Base-by-base conservation (phyloP, 768 basidiomycete species). In the Leucocoprinus birnbaumii region DNA sequence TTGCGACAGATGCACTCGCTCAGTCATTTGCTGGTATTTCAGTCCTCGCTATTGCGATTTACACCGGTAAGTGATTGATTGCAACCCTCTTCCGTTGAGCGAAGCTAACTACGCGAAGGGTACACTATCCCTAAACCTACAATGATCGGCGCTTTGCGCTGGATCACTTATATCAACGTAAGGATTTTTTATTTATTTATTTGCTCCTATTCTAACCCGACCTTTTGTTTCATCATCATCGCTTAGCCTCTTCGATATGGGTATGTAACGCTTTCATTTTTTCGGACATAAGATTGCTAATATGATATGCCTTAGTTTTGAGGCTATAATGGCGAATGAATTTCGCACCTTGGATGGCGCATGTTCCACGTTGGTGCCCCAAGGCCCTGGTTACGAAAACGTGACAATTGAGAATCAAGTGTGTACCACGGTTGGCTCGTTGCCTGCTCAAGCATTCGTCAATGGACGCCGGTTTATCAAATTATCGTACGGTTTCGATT, bases 321-420 rank as follows among this genome's bases (percentile, higher is more conserved):
- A 94, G 62, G 74, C 81, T 1, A 66, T 93, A 42, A 72, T 95
- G 63, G 76, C 83, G 24, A 95, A 94, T 71, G 91, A 96, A 66
- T 94, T 94, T 73, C 82, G 79, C 56, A 86, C 81, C 0, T 71
- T 89, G 4, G 66, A 86, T 5, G 89, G 85, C 40, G 62, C 68
- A 19, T 87, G 86, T 62, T 70, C 84, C 24, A 67, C 71, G 42
- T 69, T 89, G 13, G 82, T 85, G 0, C 85, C 89, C 3, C 72
- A 69, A 9, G 87, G 87, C 0, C 70, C 84, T 1, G 80, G 82
- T 1, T 90, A 90, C 58, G 79, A 82, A 55, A 73, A 75, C 40
- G 65, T 86, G 35, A 65, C 74, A 1, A 62, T 87, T 14, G 69
- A 58, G 0, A 89, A 92, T 64, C 91, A 91, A 66, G 85, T 87